Base-by-base conservation (phyloP, 169 alveolate species). In the Cryptosporidium meleagridis region DNA sequence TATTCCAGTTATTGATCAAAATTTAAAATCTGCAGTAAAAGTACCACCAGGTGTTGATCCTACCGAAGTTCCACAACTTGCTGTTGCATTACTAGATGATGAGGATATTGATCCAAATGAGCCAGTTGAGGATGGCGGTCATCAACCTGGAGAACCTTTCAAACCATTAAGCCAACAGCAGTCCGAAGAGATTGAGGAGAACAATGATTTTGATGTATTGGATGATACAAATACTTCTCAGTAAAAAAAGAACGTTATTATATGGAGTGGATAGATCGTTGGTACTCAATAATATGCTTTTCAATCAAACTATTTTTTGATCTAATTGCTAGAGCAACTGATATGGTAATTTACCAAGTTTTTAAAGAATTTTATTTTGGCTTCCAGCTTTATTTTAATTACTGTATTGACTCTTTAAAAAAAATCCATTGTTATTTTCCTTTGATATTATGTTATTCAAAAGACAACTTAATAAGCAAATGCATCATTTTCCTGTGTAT, bases 31-130 rank as follows among this genome's bases (percentile, higher is more conserved):
- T 23, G 26, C 52, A 41, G 52, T 26, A 3, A 48, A 26, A 10
- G 21, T 14, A 18, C 44, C 75, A 18, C 0, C 12, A 33, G 55
- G 37, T 8, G 45, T 61, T 14, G 70, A 14, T 33, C 73, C 61
- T 6, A 55, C 61, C 4, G 33, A 31, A 5, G 70, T 23, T 35
- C 89, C 89, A 12, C 62, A 41, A 7, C 51, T 80, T 6, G 89
- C 89, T 1, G 89, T 65, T 44, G 89, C 89, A 37, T 39, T 80
- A 3, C 23, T 80, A 23, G 89, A 80, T 35, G 89, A 80, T 39
- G 89, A 80, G 35, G 89, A 80, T 21, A 80, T 80, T 35, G 89
- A 80, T 59, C 89, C 89, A 7, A 80, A 80, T 31, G 89, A 80
- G 65, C 89, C 89, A 0, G 37, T 80, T 39, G 89, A 80, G 39